These are phyloP conservation scores for Capronia americana DNA, from an alignment of 2,329 filamentous ascomycete genomes.

Conservation along the genomic window DNA sequence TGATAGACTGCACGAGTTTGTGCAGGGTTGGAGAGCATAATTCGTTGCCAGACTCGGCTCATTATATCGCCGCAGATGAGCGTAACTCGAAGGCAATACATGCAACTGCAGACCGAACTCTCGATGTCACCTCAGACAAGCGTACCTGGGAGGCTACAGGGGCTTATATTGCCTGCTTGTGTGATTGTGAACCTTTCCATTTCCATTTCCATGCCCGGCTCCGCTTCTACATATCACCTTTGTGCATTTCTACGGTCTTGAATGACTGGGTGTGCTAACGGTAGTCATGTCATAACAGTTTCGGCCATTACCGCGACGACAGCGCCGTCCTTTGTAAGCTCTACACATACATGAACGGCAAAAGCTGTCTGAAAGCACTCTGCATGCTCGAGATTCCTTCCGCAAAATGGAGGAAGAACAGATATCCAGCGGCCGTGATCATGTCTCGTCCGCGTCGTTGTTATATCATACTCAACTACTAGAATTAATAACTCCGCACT, in stretches of 20 bases:
- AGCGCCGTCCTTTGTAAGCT: not conserved
- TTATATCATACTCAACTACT: not conserved
- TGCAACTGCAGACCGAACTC: not conserved
- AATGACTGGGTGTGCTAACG: not conserved
- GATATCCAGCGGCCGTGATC: too few species aligned
- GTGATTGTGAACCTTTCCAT: too few species aligned
- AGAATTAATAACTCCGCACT: slow-evolving; percentile 29
- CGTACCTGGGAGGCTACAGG: too few species aligned
- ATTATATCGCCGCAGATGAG: not conserved
- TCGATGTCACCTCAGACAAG: too few species aligned
- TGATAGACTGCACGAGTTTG: slow-evolving; percentile 90
- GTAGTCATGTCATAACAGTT: not conserved
- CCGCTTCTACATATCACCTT: not conserved
- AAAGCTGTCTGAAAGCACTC: not conserved
- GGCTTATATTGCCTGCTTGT: too few species aligned
- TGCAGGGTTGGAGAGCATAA: slow-evolving; percentile 85
- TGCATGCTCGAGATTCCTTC: not conserved
- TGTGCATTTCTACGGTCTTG: not conserved
- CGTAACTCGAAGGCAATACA: not conserved
- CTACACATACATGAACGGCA: not conserved
- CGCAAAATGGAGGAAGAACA: not conserved
- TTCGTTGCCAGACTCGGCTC: not conserved
- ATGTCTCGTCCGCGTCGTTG: not conserved
- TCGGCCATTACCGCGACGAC: not conserved
- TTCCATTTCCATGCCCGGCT: not conserved